Percentiles rank a stretch among this genome's conserved stretches.
Evolutionary conservation across 139 green algal genomes (phyloP).

Genomic region (Chlorella sp.): DNA sequence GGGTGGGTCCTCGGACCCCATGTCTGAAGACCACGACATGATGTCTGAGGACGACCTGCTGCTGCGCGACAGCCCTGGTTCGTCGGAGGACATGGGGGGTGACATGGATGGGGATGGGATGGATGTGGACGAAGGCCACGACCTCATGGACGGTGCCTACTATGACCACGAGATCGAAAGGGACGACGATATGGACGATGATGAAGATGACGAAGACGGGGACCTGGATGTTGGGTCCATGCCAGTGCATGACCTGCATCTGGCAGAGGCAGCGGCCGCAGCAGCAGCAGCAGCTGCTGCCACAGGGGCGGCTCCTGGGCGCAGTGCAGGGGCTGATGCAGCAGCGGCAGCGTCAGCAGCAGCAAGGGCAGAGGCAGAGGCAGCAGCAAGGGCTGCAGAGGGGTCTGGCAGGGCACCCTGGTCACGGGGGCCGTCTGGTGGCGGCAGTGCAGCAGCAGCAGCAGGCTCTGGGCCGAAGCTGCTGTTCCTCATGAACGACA

Average conservation of each 20-base stretch:
- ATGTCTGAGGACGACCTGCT: too few species aligned
- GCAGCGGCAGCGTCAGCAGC: conserved; percentile 10
- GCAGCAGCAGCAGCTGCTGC: not conserved
- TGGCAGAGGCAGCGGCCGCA: conserved; percentile 29
- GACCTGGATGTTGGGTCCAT: conserved; percentile 32
- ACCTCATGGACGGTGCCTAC: conserved; percentile 42
- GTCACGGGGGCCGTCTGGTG: too few species aligned
- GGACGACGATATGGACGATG: conserved; percentile 24
- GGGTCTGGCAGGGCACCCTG: too few species aligned
- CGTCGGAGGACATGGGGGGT: too few species aligned
- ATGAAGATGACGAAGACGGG: conserved; percentile 17
- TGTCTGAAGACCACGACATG: too few species aligned
- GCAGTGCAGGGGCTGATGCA: not conserved
- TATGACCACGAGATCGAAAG: conserved; percentile 44
- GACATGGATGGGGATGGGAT: conserved; percentile 15
- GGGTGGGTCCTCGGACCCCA: too few species aligned
- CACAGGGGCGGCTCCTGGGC: too few species aligned
- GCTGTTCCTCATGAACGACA: conserved; percentile 55
- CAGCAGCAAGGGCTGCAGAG: too few species aligned
- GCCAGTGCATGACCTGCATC: conserved; percentile 72
- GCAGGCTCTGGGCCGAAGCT: too few species aligned
- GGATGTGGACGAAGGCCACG: conserved; percentile 26
- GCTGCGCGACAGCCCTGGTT: too few species aligned
- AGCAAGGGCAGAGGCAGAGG: conserved; percentile 3
- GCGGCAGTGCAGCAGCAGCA: too few species aligned